phyloP scores from a whole-genome alignment of 306 rosid genomes.

The Inga oerstediana region DNA sequence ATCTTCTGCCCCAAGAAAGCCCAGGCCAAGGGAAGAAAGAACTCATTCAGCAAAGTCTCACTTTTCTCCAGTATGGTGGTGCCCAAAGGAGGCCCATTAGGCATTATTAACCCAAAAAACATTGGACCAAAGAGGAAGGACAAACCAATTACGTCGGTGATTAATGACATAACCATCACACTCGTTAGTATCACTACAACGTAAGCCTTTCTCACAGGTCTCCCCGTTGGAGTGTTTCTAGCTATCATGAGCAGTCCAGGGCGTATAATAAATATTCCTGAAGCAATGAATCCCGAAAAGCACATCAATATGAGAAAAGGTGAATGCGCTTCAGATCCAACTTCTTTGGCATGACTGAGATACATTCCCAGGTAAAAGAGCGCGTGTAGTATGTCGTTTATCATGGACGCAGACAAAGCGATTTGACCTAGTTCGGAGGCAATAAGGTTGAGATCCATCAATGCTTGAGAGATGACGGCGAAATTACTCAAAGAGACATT shows the following conservation, averaged over 20 bases:
- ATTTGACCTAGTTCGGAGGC: constrained; percentile 43
- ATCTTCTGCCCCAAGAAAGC: constrained; percentile 7
- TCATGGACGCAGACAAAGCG: constrained; percentile 43
- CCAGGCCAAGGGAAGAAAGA: constrained; percentile 38
- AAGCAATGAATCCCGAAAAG: background rate
- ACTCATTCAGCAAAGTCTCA: constrained; percentile 1
- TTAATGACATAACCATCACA: constrained; percentile 1
- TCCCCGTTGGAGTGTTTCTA: constrained; percentile 30
- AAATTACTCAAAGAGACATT: constrained; percentile 9
- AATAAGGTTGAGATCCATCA: constrained; percentile 36
- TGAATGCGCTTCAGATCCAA: accelerated
- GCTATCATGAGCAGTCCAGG: background rate
- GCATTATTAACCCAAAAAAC: constrained; percentile 37
- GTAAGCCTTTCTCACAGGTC: constrained; percentile 22
- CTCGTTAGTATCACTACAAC: constrained; percentile 22
- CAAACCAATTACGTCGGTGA: constrained; percentile 20
- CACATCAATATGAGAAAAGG: background rate
- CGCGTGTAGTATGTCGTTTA: constrained; percentile 22
- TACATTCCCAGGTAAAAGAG: background rate
- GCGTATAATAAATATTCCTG: background rate
- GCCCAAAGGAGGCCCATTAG: constrained; percentile 46
- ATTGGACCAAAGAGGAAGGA: constrained; percentile 30
- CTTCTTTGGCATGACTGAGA: background rate
- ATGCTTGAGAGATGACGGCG: constrained; percentile 30
- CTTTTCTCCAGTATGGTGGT: constrained; percentile 35